Conservation (phyloP, 2,329 filamentous ascomycete genomes). For the Hypocrella siamensis region DNA sequence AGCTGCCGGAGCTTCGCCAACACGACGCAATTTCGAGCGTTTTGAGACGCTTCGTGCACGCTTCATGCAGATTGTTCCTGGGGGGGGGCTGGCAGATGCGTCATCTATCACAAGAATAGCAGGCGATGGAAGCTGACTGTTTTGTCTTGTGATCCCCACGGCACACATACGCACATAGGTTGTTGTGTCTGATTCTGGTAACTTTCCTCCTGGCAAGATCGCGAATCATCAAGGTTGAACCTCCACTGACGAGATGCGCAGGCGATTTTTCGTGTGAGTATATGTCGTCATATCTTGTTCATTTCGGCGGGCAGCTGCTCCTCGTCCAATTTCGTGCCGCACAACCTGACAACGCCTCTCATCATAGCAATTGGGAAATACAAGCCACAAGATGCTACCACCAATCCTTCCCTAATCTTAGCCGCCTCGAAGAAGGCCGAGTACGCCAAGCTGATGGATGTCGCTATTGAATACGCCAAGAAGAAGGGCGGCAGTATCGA, state of each 20-base stretch:
- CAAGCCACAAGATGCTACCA: constrained; percentile 99
- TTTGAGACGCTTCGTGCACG: no score
- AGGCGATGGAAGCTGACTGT: constrained; percentile 9
- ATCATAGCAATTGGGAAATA: constrained; percentile 87
- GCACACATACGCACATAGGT: constrained; percentile 37
- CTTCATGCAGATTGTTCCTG: no score
- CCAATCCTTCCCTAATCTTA: constrained; percentile 97
- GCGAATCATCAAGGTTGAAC: background rate
- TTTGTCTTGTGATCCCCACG: constrained; percentile 4
- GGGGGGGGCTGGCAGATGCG: no score
- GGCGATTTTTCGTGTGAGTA: constrained; percentile 66
- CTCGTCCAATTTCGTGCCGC: background rate
- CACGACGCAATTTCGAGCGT: background rate
- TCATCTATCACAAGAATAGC: no score
- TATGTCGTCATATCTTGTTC: constrained; percentile 1
- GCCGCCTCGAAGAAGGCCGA: constrained; percentile 96
- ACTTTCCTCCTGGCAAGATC: constrained; percentile 20
- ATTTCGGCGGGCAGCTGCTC: background rate
- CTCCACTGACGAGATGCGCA: constrained; percentile 18
- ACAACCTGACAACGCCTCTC: constrained; percentile 6
- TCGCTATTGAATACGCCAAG: constrained; percentile 78
- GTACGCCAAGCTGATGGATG: constrained; percentile 84
- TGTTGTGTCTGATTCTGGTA: constrained; percentile 95
- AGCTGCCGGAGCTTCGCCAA: no score
- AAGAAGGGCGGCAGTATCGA: constrained; percentile 51